Percentiles rank a stretch among this genome's conserved stretches.
Conservation (phyloP, 495 filamentous ascomycete genomes). For the Neurospora sp. region DNA sequence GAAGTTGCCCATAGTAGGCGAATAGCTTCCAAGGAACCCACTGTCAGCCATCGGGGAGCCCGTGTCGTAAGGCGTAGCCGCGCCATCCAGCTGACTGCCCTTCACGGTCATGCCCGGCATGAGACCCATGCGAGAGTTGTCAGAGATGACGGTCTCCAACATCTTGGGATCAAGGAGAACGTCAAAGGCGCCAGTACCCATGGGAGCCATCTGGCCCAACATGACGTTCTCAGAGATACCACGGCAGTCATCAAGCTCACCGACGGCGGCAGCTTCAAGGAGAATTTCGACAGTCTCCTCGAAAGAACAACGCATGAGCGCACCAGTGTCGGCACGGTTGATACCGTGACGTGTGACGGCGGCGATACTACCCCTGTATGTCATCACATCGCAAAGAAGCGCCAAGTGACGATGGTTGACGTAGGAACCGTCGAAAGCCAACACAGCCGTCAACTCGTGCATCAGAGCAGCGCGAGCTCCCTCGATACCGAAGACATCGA, state of each 20-base stretch:
- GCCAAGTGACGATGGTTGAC: slow-evolving; percentile 97
- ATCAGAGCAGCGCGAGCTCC: slow-evolving; percentile 78
- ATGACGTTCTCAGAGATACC: slow-evolving; percentile 99
- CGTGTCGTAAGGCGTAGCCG: slow-evolving; percentile 88
- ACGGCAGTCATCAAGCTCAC: slow-evolving; percentile 93
- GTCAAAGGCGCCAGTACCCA: slow-evolving; percentile 93
- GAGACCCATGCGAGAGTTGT: slow-evolving; percentile 71
- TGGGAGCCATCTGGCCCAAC: slow-evolving; percentile 90
- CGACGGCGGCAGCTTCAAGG: slow-evolving; percentile 83
- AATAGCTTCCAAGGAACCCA: slow-evolving; percentile 46
- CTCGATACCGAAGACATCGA: slow-evolving; percentile 93
- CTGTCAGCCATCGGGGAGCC: slow-evolving; percentile 79
- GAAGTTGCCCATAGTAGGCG: slow-evolving; percentile 79
- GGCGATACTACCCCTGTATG: slow-evolving; percentile 81
- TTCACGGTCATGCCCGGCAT: slow-evolving; percentile 68
- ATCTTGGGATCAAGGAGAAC: slow-evolving; percentile 86
- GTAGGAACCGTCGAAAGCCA: slow-evolving; percentile 96
- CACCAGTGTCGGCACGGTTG: slow-evolving; percentile 94
- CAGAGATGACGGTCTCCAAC: slow-evolving; percentile 87
- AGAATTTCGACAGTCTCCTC: slow-evolving; percentile 99
- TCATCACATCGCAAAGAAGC: slow-evolving; percentile 98
- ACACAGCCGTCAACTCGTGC: slow-evolving; percentile 76
- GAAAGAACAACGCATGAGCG: slow-evolving; percentile 98
- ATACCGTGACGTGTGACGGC: slow-evolving; percentile 97
- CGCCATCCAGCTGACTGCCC: slow-evolving; percentile 65